phyloP scores from a whole-genome alignment of 225 moss, liverwort and hornwort genomes.

The Climacium dendroides region DNA sequence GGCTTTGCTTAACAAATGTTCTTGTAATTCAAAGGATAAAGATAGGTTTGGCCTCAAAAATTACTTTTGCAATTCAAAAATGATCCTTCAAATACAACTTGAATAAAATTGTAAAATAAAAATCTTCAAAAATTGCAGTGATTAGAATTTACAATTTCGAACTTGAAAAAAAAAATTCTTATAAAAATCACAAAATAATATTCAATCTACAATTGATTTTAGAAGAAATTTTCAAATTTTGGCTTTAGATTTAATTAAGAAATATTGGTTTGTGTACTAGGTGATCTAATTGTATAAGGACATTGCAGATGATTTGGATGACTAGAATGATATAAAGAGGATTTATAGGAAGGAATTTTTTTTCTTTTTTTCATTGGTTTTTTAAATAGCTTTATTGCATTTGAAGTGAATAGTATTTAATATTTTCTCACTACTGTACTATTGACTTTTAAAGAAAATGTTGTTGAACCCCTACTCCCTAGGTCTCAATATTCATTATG shows the following conservation, averaged over 20 bases:
- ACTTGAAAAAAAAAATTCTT: too few species aligned
- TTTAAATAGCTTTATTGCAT: background rate
- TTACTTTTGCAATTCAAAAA: background rate
- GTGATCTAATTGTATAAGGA: too few species aligned
- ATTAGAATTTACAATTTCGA: background rate
- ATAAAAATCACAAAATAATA: too few species aligned
- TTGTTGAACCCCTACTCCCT: background rate
- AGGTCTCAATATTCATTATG: too few species aligned
- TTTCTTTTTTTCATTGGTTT: background rate
- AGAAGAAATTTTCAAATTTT: too few species aligned
- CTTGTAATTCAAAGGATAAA: background rate
- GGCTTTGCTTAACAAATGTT: background rate
- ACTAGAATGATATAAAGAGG: rapidly evolving
- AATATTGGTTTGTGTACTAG: too few species aligned
- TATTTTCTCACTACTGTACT: background rate
- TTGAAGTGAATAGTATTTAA: background rate
- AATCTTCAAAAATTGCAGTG: background rate
- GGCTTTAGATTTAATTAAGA: too few species aligned
- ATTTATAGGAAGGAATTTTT: background rate
- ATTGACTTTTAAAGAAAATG: background rate
- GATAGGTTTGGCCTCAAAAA: background rate
- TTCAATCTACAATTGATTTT: too few species aligned
- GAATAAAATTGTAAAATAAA: background rate
- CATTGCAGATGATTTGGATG: background rate
- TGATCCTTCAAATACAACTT: background rate